Evolutionary conservation across 2,329 filamentous ascomycete genomes (phyloP).

Genomic region (Sclerotinia borealis): DNA sequence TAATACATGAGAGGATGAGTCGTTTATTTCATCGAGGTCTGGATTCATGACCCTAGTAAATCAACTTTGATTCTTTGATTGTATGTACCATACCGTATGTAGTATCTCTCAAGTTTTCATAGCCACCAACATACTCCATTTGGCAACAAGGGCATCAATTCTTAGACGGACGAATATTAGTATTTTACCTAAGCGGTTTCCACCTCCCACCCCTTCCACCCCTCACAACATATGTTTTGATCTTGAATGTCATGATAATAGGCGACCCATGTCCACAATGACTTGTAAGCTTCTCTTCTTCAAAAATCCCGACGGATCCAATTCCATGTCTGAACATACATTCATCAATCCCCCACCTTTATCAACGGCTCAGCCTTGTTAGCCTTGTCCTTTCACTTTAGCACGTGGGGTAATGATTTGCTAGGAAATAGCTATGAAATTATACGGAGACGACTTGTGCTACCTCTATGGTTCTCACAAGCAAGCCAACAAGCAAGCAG

Average conservation of each 20-base stretch:
- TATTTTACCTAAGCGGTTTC: not conserved
- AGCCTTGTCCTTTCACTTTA: not conserved
- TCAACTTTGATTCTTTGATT: not conserved
- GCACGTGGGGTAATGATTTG: conserved; percentile 9
- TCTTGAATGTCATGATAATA: not conserved
- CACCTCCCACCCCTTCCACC: not conserved
- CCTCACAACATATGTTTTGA: too few relatives aligned
- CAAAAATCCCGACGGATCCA: not conserved
- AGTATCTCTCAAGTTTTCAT: not conserved
- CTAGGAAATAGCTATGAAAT: not conserved
- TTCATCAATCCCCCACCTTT: not conserved
- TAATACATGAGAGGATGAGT: not conserved
- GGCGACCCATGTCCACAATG: too few relatives aligned
- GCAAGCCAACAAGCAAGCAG: too few relatives aligned
- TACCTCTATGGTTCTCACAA: too few relatives aligned
- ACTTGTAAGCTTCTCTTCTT: not conserved
- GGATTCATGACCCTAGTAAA: not conserved
- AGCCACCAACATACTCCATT: too few relatives aligned
- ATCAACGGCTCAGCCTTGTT: not conserved
- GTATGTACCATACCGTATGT: too few relatives aligned
- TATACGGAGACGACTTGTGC: too few relatives aligned
- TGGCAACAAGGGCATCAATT: not conserved
- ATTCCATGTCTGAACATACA: not conserved
- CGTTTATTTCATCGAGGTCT: not conserved
- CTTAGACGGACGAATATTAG: not conserved